These are phyloP conservation scores for Diaporthe capsici DNA, from an alignment of 2,329 filamentous ascomycete genomes.

Conservation along the genomic window DNA sequence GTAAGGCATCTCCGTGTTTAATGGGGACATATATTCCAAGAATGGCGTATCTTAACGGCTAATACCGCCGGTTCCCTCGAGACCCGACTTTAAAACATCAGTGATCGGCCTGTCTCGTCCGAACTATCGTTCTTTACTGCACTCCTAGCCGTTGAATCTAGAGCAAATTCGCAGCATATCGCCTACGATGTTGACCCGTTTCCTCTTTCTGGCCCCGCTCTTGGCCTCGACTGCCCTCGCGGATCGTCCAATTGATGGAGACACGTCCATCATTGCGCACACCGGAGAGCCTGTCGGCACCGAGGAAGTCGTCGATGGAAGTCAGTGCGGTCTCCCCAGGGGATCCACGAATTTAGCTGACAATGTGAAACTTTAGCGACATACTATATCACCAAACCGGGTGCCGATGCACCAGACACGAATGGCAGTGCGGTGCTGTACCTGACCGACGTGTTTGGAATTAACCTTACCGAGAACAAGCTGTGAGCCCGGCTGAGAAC, in stretches of 20 bases:
- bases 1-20: background rate
- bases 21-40: slow-evolving; percentile 2
- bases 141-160: background rate
- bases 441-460: slow-evolving; percentile 52
- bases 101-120: background rate
- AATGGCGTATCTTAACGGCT: background rate
- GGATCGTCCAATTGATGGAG: slow-evolving; percentile 42
- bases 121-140: fast-evolving
- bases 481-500: slow-evolving; percentile 43
- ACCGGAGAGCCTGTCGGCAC: slow-evolving; percentile 48
- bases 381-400: slow-evolving; percentile 49
- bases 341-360: background rate
- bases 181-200: slow-evolving; percentile 9
- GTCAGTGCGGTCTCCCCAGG: slow-evolving; percentile 42
- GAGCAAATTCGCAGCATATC: background rate
- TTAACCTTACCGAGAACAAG: slow-evolving; percentile 50
- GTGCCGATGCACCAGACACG: slow-evolving; percentile 37
- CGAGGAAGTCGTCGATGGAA: slow-evolving; percentile 48
- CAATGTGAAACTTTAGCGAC: slow-evolving; percentile 45
- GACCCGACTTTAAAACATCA: too few species aligned
- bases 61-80: background rate
- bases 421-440: slow-evolving; percentile 49
- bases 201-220: slow-evolving; percentile 25
- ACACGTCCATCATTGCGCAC: slow-evolving; percentile 48
- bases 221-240: slow-evolving; percentile 19